phyloP scores from a whole-genome alignment of 352 stramenopile species.

The Pythium scleroteichum region DNA sequence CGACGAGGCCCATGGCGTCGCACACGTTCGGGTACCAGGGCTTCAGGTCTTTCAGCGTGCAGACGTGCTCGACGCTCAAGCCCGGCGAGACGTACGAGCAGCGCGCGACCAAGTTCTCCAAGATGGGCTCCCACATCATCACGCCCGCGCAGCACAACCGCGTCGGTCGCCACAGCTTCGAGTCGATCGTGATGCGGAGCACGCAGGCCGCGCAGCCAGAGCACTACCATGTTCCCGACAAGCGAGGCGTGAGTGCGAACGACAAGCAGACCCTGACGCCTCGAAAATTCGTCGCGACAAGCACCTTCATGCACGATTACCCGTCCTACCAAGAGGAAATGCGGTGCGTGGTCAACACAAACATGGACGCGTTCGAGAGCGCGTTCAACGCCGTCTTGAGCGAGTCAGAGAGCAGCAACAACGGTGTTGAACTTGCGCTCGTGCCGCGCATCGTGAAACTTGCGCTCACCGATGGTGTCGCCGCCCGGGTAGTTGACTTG shows the following conservation, averaged over 20 bases:
- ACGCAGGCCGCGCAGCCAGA: constrained; percentile 44
- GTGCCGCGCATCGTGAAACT: constrained; percentile 48
- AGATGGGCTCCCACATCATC: constrained; percentile 73
- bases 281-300: constrained; percentile 66
- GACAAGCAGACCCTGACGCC: constrained; percentile 32
- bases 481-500: constrained; percentile 37
- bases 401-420: constrained; percentile 33
- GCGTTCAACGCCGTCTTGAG: constrained; percentile 44
- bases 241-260: constrained; percentile 51
- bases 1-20: constrained; percentile 22
- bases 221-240: constrained; percentile 68
- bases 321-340: constrained; percentile 49
- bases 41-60: constrained; percentile 68
- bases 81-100: constrained; percentile 67
- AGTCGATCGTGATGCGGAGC: constrained; percentile 52
- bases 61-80: constrained; percentile 76
- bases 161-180: constrained; percentile 49
- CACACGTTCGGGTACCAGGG: constrained; percentile 67
- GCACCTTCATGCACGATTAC: constrained; percentile 70
- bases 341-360: constrained; percentile 34
- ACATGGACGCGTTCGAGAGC: constrained; percentile 40
- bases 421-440: constrained; percentile 50
- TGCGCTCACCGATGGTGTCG: constrained; percentile 35
- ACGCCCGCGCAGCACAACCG: constrained; percentile 56
- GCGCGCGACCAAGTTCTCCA: constrained; percentile 75